Evolutionary conservation across 148 eudicot species (phyloP), one percentile per base, ranked within the genome.

Genomic region (Chenopodium quinoa): DNA sequence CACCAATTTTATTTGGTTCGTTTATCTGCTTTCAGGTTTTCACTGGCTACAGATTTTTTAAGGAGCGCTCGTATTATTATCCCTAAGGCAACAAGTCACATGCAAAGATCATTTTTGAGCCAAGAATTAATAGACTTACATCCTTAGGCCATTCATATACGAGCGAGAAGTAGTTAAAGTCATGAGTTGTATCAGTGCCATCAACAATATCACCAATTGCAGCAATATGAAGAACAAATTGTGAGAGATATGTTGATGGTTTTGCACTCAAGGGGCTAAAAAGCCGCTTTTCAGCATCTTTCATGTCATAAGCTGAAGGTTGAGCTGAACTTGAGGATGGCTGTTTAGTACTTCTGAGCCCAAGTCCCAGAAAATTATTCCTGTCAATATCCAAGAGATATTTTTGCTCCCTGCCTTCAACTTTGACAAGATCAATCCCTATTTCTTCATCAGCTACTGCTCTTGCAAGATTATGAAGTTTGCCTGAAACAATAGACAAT

Each of bases 161-260:
- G 19, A 97, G 90, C 40, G 99, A 94, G 82, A 97, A 97, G 76
- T 97, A 97, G 88, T 97, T 97, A 89, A 97, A 97, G 85, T 97
- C 98, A 86, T 97, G 99, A 78, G 98, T 97, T 65, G 99, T 97
- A 86, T 97, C 99, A 60, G 98, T 87, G 82, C 99, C 99, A 79
- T 97, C 99, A 83, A 97, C 98, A 85, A 97, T 94, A 89, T 97
- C 99, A 64, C 99, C 99, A 80, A 94, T 94, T 70, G 99, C 97
- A 87, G 99, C 98, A 89, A 97, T 90, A 83, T 97, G 97, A 82
- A 97, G 99, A 67, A 92, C 90, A 85, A 97, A 97, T 83, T 91
- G 99, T 27, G 99, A 96, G 75, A 97, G 97, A 86, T 89, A 91
- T 27, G 99, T 92, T 11, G 97, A 87, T 27, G 90, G 91, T 86